Conservation (phyloP, 768 basidiomycete genomes). For the Coprinopsis sp. region DNA sequence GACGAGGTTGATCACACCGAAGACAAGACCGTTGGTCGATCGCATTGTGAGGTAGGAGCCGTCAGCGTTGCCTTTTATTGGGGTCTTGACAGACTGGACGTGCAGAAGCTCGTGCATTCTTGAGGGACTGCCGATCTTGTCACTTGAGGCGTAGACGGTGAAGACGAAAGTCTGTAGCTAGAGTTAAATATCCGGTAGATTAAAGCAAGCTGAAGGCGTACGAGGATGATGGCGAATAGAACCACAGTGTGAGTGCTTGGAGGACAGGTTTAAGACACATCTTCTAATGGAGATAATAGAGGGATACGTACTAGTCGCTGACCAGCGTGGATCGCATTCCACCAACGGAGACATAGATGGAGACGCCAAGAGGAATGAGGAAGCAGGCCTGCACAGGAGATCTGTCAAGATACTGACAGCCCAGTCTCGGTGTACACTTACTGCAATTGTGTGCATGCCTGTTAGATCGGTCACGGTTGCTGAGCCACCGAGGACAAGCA, state of each 20-base stretch:
- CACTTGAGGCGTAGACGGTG: constrained; percentile 76
- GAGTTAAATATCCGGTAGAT: constrained; percentile 6
- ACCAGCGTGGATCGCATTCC: constrained; percentile 84
- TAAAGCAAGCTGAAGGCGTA: constrained; percentile 9
- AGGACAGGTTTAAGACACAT: not conserved
- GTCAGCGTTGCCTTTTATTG: constrained; percentile 76
- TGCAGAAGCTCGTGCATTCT: constrained; percentile 79
- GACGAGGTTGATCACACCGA: constrained; percentile 83
- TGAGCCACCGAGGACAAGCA: constrained; percentile 74
- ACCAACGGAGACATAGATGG: constrained; percentile 84
- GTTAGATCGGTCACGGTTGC: constrained; percentile 87
- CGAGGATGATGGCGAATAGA: constrained; percentile 81
- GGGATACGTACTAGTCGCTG: constrained; percentile 68
- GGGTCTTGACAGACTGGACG: constrained; percentile 46
- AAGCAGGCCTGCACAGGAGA: constrained; percentile 78
- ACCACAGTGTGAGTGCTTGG: constrained; percentile 80
- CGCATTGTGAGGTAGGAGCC: constrained; percentile 85
- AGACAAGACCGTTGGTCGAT: constrained; percentile 72
- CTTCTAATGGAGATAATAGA: not conserved
- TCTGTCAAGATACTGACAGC: not conserved
- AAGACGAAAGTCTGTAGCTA: constrained; percentile 46
- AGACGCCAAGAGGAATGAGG: constrained; percentile 82
- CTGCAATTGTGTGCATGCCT: constrained; percentile 85
- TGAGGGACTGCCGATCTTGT: constrained; percentile 72
- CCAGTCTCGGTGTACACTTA: constrained; percentile 21